These are phyloP conservation scores for Cyberlindnera americana DNA, from an alignment of 805 yeast species.

Conservation along the genomic window DNA sequence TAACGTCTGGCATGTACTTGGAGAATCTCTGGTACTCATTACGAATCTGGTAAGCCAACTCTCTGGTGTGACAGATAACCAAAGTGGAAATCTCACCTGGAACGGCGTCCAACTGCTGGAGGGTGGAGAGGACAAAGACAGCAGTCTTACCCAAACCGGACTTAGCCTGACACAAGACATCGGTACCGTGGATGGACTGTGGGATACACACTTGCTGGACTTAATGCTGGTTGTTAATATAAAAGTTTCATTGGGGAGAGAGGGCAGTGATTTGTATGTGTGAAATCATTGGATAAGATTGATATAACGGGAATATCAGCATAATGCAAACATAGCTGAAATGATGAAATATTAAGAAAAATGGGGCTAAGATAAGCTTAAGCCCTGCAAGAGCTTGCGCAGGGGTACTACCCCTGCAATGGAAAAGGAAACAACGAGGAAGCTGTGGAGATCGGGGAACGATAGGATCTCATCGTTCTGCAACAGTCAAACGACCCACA, in stretches of 20 bases:
- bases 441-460: too few relatives aligned
- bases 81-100: constrained; percentile 94
- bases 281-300: background rate
- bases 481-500: too few relatives aligned
- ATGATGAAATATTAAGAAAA: too few relatives aligned
- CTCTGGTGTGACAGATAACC: constrained; percentile 97
- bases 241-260: background rate
- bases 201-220: constrained; percentile 99
- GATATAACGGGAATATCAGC: too few relatives aligned
- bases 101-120: constrained; percentile 96
- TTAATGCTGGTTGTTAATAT: constrained; percentile 28
- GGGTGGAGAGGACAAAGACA: constrained; percentile 90
- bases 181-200: constrained; percentile 96
- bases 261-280: too few relatives aligned
- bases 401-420: too few relatives aligned
- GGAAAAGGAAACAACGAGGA: too few relatives aligned
- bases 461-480: too few relatives aligned
- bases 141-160: constrained; percentile 99
- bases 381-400: too few relatives aligned
- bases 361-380: too few relatives aligned
- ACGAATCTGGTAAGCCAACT: constrained; percentile 95
- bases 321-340: too few relatives aligned
- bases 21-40: constrained; percentile 97
- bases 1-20: constrained; percentile 97
- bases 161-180: constrained; percentile 97